Evolutionary conservation across 495 filamentous ascomycete species (phyloP), one percentile per base, ranked within the genome.

Genomic region (Platismatia glauca): DNA sequence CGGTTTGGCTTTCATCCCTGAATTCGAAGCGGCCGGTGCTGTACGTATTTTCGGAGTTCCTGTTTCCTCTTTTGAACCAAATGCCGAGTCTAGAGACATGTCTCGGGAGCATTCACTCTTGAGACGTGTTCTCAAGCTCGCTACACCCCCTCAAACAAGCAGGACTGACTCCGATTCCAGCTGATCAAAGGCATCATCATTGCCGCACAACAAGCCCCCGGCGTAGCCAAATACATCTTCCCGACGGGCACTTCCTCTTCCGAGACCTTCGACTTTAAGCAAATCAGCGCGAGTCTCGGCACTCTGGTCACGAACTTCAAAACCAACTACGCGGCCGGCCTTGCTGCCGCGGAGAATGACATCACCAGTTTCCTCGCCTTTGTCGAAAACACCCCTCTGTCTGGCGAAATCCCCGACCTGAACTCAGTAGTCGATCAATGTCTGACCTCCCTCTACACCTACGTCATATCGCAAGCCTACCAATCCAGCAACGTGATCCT

Each of bases 381-480:
- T 9, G 61, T 63, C 11, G 33, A 27, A 27, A 55, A 63, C 7
- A 55, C 50, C 31, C 57, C 34, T 13, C 38, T 63, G 50, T 63
- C 61, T 2, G 57, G 50, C 31, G 24, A 63, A 24, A 63, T 63
- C 22, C 37, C 55, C 8, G 57, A 63, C 13, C 50, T 63, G 22
- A 58, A 63, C 27, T 33, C 61, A 7, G 22, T 63, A 15, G 33
- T 55, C n/a, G 50, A 63, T n/a, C 55, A 63, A 52, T 52, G 55
- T 20, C 55, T 55, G 4, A 11, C 34, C 24, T 34, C 61, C 12
- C 33, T 63, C 20, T 57, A 63, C 41, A 63, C 61, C 34, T 63
- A 57, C 53, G 41, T 63, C 31, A 55, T 63, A 50, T 63, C 61
- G n/a, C 61, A 63, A 57, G 52, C 61, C 18, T 43, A 57, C 18